A percentile compares a stretch with the other conserved stretches of the same genome.
phyloP scores from a whole-genome alignment of 441 rosid species.

The Lepidium campestre region DNA sequence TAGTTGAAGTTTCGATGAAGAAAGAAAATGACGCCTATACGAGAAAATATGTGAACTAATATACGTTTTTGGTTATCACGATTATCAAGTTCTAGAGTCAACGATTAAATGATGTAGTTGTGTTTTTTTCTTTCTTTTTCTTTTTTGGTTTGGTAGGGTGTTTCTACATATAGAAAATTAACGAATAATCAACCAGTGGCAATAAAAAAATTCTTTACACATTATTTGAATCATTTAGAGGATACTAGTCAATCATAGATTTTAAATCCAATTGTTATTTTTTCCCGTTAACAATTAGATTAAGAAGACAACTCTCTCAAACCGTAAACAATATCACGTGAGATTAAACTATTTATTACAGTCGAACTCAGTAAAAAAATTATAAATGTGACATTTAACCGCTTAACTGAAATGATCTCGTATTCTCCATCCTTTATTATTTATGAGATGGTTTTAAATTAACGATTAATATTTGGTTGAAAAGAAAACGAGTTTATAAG shows the following conservation, averaged over 20 bases:
- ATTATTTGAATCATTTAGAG: conserved; percentile 5
- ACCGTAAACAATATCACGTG: too few relatives aligned
- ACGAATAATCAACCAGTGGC: conserved; percentile 1
- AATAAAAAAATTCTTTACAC: neutral
- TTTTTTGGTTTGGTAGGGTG: neutral
- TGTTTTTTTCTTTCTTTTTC: neutral
- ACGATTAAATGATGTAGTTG: conserved; percentile 9
- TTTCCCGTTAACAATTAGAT: too few relatives aligned
- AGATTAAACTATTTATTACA: too few relatives aligned
- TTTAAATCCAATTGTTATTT: too few relatives aligned
- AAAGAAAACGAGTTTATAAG: neutral
- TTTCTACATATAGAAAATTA: neutral
- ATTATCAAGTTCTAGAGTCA: conserved; percentile 14
- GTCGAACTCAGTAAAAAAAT: too few relatives aligned
- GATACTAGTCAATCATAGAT: neutral
- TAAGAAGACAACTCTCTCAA: too few relatives aligned
- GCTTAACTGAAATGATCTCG: too few relatives aligned
- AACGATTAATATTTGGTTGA: too few relatives aligned
- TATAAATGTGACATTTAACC: too few relatives aligned
- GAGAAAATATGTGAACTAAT: conserved; percentile 5
- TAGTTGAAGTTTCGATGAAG: neutral
- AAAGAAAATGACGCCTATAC: neutral
- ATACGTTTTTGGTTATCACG: conserved; percentile 17
- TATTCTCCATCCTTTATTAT: too few relatives aligned
- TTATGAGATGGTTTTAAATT: too few relatives aligned